These are phyloP conservation scores for Trichoderma brevicompactum DNA, from an alignment of 2,329 filamentous ascomycete genomes.

Conservation along the genomic window DNA sequence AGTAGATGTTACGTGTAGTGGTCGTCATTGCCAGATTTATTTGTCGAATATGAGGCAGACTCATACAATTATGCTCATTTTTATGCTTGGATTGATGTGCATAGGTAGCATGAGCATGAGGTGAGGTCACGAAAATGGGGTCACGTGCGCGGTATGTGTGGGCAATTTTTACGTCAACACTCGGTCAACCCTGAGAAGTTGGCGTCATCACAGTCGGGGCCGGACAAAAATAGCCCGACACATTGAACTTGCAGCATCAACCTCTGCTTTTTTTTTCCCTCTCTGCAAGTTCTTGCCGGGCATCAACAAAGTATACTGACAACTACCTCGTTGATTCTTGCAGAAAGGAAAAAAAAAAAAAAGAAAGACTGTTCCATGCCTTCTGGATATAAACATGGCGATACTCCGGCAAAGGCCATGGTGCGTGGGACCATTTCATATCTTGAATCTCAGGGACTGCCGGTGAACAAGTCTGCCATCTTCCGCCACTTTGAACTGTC, in stretches of 20 bases:
- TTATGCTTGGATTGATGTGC: slow-evolving; percentile 4
- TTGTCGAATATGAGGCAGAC: too few relatives aligned
- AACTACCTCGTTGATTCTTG: background rate
- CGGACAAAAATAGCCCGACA: slow-evolving; percentile 44
- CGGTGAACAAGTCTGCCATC: slow-evolving; percentile 47
- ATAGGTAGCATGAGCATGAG: background rate
- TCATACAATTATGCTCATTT: background rate
- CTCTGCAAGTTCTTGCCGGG: background rate
- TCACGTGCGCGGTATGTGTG: slow-evolving; percentile 13
- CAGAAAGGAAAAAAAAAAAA: too few relatives aligned
- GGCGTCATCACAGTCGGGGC: slow-evolving; percentile 13
- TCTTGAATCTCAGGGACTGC: slow-evolving; percentile 45
- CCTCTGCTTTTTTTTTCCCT: slow-evolving; percentile 22
- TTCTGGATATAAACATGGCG: slow-evolving; percentile 43
- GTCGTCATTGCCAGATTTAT: background rate
- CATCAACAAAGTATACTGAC: background rate
- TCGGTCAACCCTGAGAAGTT: slow-evolving; percentile 3
- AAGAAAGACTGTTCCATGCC: slow-evolving; percentile 9
- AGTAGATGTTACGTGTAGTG: too few relatives aligned
- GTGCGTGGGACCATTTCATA: slow-evolving; percentile 47
- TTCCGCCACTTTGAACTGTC: slow-evolving; percentile 47
- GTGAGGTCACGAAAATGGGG: background rate
- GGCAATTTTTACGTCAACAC: slow-evolving; percentile 19
- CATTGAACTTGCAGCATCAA: slow-evolving; percentile 23
- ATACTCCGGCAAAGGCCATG: slow-evolving; percentile 46